phyloP scores from a whole-genome alignment of 768 basidiomycete genomes.

The Tricholoma terreum region DNA sequence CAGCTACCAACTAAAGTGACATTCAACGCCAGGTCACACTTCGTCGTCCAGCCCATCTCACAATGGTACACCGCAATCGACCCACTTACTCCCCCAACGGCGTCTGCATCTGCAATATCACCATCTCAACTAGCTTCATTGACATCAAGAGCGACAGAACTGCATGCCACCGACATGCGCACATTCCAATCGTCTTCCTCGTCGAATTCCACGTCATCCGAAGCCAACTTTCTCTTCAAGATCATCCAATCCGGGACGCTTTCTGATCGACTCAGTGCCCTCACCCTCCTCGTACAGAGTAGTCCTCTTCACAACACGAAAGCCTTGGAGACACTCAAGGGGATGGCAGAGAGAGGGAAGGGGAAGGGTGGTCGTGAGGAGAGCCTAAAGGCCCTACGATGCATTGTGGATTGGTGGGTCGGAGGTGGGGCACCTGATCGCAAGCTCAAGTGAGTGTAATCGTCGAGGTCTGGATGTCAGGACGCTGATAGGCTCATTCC shows the following conservation, averaged over 20 bases:
- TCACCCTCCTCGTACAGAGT: constrained; percentile 85
- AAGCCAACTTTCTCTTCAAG: constrained; percentile 77
- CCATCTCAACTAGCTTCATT: constrained; percentile 44
- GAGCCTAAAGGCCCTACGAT: constrained; percentile 84
- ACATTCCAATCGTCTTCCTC: constrained; percentile 51
- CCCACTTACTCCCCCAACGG: constrained; percentile 31
- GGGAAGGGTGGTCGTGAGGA: constrained; percentile 92
- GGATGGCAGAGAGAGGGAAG: constrained; percentile 73
- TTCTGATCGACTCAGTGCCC: constrained; percentile 86
- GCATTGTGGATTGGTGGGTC: constrained; percentile 96
- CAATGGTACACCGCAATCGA: constrained; percentile 56
- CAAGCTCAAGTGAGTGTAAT: constrained; percentile 71
- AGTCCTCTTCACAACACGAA: constrained; percentile 84
- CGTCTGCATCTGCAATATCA: constrained; percentile 32
- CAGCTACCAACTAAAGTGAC: constrained; percentile 33
- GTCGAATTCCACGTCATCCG: constrained; percentile 64
- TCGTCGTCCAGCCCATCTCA: constrained; percentile 39
- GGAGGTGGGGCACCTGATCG: constrained; percentile 87
- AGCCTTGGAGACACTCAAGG: constrained; percentile 71
- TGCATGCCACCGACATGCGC: constrained; percentile 43
- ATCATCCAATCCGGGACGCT: constrained; percentile 88
- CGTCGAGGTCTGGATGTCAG: not conserved
- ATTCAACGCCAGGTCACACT: constrained; percentile 35
- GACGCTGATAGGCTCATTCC: constrained; percentile 2
- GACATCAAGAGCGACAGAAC: constrained; percentile 41